Evolutionary conservation across 2,329 filamentous ascomycete species (phyloP).

Genomic region (Hymenoscyphus occultus): DNA sequence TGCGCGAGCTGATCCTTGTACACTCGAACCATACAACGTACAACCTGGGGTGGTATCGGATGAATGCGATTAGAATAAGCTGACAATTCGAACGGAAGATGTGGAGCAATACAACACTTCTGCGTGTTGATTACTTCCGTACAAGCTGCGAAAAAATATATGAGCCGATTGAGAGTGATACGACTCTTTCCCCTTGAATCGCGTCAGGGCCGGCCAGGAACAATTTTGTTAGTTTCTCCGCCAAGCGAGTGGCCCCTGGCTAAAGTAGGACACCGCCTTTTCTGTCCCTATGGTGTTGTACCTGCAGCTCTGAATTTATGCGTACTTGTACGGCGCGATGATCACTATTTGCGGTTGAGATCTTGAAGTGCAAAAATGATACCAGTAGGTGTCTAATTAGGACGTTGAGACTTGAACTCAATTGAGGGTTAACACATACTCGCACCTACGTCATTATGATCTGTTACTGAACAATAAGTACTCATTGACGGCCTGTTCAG

Average conservation of each 20-base stretch:
- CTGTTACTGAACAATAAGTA: too few relatives aligned
- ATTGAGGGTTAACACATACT: too few relatives aligned
- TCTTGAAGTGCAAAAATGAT: too few relatives aligned
- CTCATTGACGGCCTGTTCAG: too few relatives aligned
- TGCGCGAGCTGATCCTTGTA: constrained; percentile 11
- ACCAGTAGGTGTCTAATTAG: too few relatives aligned
- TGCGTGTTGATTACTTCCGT: not conserved
- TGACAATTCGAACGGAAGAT: not conserved
- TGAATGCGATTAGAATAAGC: not conserved
- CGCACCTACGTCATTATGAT: too few relatives aligned
- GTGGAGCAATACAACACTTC: constrained; percentile 12
- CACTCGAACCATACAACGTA: too few relatives aligned
- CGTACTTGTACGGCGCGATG: too few relatives aligned
- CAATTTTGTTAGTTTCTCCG: constrained; percentile 1
- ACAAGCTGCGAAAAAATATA: not conserved
- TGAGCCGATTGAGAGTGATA: constrained; percentile 20
- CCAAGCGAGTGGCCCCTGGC: not conserved
- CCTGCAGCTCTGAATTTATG: too few relatives aligned
- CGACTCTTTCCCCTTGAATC: constrained; percentile 17
- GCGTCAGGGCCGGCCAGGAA: not conserved
- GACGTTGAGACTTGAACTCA: too few relatives aligned
- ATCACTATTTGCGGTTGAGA: too few relatives aligned
- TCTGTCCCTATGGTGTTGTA: not conserved
- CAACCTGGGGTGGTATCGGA: not conserved
- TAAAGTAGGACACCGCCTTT: not conserved